Base-by-base conservation (phyloP, 2,329 filamentous ascomycete species). In the Niveomyces coronatus region DNA sequence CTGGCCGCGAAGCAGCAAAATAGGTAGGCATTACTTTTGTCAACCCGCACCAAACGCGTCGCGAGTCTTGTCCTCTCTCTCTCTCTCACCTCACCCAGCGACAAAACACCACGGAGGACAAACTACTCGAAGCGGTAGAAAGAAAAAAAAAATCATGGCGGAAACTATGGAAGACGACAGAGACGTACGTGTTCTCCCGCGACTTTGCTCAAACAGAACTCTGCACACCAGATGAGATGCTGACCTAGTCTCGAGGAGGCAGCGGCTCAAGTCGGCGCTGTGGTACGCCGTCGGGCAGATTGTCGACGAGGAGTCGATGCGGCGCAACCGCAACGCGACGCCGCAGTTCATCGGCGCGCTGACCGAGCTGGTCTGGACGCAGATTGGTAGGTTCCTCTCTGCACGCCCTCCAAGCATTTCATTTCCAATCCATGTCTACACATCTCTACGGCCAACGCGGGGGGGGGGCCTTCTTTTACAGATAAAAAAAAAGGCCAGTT, bases 311-410 rank as follows among this genome's bases (percentile, higher is more conserved):
- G 82, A 94, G 55, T 81, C 79, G 9, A 45, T 64, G 20, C 49
- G 50, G 13, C 55, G 59, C 38, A 61, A 84, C 53, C 73, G 85
- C 46, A 95, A 94, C 58, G 85, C 88, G 6, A 94, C 89, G 18
- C 85, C 85, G 2, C 86, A 94, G 53, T 94, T 93, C 58, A 93
- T 93, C 48, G 86, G 82, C 8, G 82, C 82, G 0, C 59, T 93
- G 53, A 91, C 85, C 1, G 87, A 94, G 58, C 74, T 94, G 58
- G 82, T 89, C 7, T 94, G 85, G 78, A 74, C 79, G 1, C 87
- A 94, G 49, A 82, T 94, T 36, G 83, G 86, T 89, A 40, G 2
- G 40, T 20, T 19, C 30, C 20, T 17, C 14, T n/a, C 18, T 24
- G 19, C 33, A 13, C 23, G 13, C 5, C 17, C 9, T 14, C 22